Conservation (phyloP, 2,329 filamentous ascomycete species). For the Botryotinia globosa region DNA sequence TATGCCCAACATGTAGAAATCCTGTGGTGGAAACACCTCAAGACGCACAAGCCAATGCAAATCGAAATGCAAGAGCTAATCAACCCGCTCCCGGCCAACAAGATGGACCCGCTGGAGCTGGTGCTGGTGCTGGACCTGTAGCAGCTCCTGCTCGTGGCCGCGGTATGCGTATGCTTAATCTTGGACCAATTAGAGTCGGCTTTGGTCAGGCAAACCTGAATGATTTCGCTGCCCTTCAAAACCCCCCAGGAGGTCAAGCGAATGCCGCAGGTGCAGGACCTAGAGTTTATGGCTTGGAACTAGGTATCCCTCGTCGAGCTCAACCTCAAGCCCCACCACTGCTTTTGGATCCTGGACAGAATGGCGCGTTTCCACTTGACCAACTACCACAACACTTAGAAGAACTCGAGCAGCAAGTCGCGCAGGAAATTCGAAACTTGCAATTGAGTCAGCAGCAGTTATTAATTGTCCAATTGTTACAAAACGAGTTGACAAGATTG, state of each 20-base stretch:
- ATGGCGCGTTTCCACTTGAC: conserved; percentile 18
- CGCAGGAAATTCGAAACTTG: conserved; percentile 63
- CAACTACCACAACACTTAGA: conserved; percentile 59
- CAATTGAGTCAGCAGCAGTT: conserved; percentile 66
- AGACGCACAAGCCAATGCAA: conserved; percentile 31
- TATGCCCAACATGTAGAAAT: conserved; percentile 89
- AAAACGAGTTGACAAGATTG: conserved; percentile 64
- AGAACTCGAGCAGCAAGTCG: conserved; percentile 65
- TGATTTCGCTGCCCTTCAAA: conserved; percentile 63
- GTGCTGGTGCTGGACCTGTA: conserved; percentile 39
- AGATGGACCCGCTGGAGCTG: conserved; percentile 39
- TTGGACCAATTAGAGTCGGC: conserved; percentile 72
- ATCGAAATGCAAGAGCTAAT: conserved; percentile 24
- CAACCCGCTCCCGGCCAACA: conserved; percentile 40
- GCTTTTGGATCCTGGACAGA: background rate
- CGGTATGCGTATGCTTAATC: conserved; percentile 62
- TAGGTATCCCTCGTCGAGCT: conserved; percentile 36
- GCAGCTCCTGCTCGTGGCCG: conserved; percentile 36
- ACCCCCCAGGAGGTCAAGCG: conserved; percentile 41
- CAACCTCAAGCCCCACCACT: conserved; percentile 28
- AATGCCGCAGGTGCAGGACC: conserved; percentile 31
- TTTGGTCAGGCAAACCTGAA: conserved; percentile 65
- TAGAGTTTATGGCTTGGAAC: conserved; percentile 39
- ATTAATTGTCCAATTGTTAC: conserved; percentile 63
- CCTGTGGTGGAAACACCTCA: conserved; percentile 61